A percentile compares a stretch with the other conserved stretches of the same genome.
phyloP scores from a whole-genome alignment of 495 filamentous ascomycete species.

The Hypoxylon cercidicola region DNA sequence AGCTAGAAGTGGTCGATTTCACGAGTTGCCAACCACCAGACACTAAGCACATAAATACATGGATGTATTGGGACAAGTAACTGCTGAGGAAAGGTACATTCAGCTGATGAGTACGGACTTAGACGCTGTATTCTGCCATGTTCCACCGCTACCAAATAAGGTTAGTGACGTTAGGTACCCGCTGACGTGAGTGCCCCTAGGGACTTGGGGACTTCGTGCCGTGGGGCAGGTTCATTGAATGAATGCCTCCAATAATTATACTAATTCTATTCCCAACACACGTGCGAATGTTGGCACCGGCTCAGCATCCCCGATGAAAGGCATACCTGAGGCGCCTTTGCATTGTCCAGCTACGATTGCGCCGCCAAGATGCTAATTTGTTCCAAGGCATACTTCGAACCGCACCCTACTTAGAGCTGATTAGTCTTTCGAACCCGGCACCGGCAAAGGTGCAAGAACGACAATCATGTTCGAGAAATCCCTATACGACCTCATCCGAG shows the following conservation, averaged over 20 bases:
- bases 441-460: slow-evolving; percentile 33
- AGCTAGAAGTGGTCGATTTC: neutral
- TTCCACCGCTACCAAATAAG: neutral
- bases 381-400: slow-evolving; percentile 10
- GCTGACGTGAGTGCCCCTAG: neutral
- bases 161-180: too few species aligned
- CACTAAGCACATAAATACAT: too few species aligned
- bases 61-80: too few species aligned
- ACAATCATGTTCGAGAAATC: slow-evolving; percentile 86
- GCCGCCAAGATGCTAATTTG: slow-evolving; percentile 38
- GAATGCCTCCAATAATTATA: neutral
- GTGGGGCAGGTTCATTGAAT: too few species aligned
- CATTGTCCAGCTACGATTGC: slow-evolving; percentile 5
- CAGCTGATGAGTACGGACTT: slow-evolving; percentile 1
- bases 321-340: slow-evolving; percentile 5
- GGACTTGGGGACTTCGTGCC: neutral
- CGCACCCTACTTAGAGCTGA: slow-evolving; percentile 28
- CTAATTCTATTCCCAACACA: neutral
- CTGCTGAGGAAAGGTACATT: neutral
- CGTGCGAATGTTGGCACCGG: slow-evolving; percentile 4
- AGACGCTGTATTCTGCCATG: slow-evolving; percentile 13
- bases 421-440: slow-evolving; percentile 24
- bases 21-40: neutral
- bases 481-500: slow-evolving; percentile 97
- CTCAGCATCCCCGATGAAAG: slow-evolving; percentile 22